Evolutionary conservation across 192 early-diverging fungal genomes (phyloP).

Genomic region (Entomortierella chlamydospora): DNA sequence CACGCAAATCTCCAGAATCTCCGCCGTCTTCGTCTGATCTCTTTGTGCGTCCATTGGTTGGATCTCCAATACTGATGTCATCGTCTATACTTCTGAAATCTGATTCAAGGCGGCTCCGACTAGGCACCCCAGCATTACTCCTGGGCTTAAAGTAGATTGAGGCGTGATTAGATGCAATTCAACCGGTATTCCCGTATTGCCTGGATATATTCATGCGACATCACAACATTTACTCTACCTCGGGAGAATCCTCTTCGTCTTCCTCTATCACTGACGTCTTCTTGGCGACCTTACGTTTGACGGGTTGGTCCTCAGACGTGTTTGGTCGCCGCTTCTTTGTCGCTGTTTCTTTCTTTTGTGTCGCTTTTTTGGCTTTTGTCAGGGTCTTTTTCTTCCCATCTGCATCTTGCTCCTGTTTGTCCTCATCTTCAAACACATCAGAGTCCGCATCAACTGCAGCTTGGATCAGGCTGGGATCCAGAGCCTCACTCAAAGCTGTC

Average conservation of each 20-base stretch:
- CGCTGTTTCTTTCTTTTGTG: slow-evolving; percentile 3
- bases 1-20: slow-evolving; percentile 17
- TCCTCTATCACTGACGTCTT: slow-evolving; percentile 2
- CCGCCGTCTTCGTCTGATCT: slow-evolving; percentile 29
- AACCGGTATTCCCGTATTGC: too few species aligned
- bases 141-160: slow-evolving; percentile 22
- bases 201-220: too few species aligned
- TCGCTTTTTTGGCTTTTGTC: slow-evolving; percentile 18
- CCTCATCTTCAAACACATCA: slow-evolving; percentile 7
- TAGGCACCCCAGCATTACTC: not conserved
- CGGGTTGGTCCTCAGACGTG: slow-evolving; percentile 21
- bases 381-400: slow-evolving; percentile 12
- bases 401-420: slow-evolving; percentile 1
- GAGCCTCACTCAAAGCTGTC: slow-evolving; percentile 29
- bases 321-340: slow-evolving; percentile 39
- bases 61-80: slow-evolving; percentile 10
- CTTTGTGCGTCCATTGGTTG: slow-evolving; percentile 22
- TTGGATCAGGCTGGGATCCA: slow-evolving; percentile 26
- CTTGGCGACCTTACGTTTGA: slow-evolving; percentile 22
- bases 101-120: slow-evolving; percentile 35
- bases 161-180: too few species aligned
- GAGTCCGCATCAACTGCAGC: not conserved
- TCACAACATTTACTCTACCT: slow-evolving; percentile 26
- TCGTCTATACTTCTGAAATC: slow-evolving; percentile 33
- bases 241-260: slow-evolving; percentile 17